Percentiles rank a stretch among this genome's conserved stretches.
phyloP scores from a whole-genome alignment of 176 grass and related monocot species.

The barley (Hordeum vulgare) region MorexV3_pseudomolecules_assembly NC_058520.1:10687254-10687753 shows the following conservation, averaged over 20 bases:
- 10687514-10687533: not conserved
- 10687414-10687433: slow-evolving; percentile 24
- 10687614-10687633: too few species aligned
- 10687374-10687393: slow-evolving; percentile 58
- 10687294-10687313: not conserved
- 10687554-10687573: too few species aligned
- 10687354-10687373: slow-evolving; percentile 83
- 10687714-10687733: too few species aligned
- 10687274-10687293: not conserved
- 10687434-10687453: slow-evolving; percentile 34
- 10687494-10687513: not conserved
- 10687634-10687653: too few species aligned
- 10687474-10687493: slow-evolving; percentile 18
- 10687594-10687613: too few species aligned
- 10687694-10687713: too few species aligned
- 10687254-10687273: not conserved
- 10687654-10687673: too few species aligned
- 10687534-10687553: too few species aligned
- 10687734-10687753: too few species aligned
- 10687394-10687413: slow-evolving; percentile 64
- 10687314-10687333: not conserved
- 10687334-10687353: not conserved
- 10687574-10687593: too few species aligned
- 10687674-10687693: too few species aligned
- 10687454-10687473: slow-evolving; percentile 13